Base-by-base conservation (phyloP, 345 rosid genomes). In the Populus deltoides region DNA sequence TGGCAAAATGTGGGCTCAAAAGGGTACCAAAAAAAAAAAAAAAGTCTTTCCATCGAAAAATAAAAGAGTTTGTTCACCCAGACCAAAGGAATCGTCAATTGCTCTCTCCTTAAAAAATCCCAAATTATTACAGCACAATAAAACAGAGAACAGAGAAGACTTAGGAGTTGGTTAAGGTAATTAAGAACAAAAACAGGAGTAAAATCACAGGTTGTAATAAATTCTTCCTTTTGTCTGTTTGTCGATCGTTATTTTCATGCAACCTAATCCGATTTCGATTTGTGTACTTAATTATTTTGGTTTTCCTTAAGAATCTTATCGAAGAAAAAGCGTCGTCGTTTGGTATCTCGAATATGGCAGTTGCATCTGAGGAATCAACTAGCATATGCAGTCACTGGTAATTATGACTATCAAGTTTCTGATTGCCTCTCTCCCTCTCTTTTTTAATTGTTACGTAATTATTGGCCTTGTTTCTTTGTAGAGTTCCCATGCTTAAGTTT, bases 341-440 rank as follows among this genome's bases (percentile, higher is more conserved):
- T 61, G 39, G 11, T 3, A 68, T 71, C 77, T 81, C 74, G 82
- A 47, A 72, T 72, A 94, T 94, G 98, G 94, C 81, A 70, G 67
- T 85, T 68, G 86, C 86, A 73, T 72, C 90, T 12, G 97, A 88
- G 80, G 97, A 90, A 47, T 75, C 87, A 83, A 89, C 91, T 39
- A 86, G 80, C 79, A 81, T 89, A 15, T 94, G 98, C 89, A 79
- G 72, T 83, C 97, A 94, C 92, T 94, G 98, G 98, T 94, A 87
- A 49, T 82, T 65, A 4, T 61, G 13, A 29, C 8, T 16, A 24
- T 20, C 12, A 22, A 25, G 33, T 65, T 72, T 71, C 9, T 79
- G 35, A 24, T 47, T 68, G 27, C 6, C 55, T 59, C 53, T 31
- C 29, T 72, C n/a, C 18, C 9, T 16, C 22, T 18, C 66, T 33